Conservation (phyloP, 202 grass and related monocot species). For the Brachypodium distachyon region DNA sequence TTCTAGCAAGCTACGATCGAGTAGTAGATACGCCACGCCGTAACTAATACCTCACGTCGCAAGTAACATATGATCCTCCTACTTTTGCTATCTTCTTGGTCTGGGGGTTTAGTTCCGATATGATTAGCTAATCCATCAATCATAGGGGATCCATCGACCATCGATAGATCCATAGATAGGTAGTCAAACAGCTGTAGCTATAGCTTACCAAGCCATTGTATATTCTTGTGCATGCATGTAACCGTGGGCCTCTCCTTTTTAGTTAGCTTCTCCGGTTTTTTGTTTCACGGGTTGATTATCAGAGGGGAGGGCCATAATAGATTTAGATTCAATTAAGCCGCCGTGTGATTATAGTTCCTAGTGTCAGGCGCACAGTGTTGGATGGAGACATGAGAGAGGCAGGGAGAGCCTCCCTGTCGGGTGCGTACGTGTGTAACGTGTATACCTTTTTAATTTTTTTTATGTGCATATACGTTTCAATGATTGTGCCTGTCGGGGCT, state of each 20-base stretch:
- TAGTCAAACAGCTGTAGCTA: constrained; percentile 28
- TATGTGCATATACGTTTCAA: constrained; percentile 27
- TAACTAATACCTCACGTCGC: constrained; percentile 24
- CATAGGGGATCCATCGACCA: constrained; percentile 22
- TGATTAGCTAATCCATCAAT: constrained; percentile 24
- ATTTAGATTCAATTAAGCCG: not conserved
- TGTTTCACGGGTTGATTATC: not conserved
- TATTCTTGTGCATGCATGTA: constrained; percentile 34
- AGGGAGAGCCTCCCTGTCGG: not conserved
- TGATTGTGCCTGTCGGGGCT: constrained; percentile 37
- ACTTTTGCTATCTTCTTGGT: constrained; percentile 27
- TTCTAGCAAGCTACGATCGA: not conserved
- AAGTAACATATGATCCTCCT: constrained; percentile 17
- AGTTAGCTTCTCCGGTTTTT: constrained; percentile 8
- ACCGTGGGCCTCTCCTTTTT: not conserved
- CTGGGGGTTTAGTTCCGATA: not conserved
- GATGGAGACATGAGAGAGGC: constrained; percentile 14
- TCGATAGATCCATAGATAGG: constrained; percentile 21
- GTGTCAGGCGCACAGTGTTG: constrained; percentile 7
- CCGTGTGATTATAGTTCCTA: not conserved
- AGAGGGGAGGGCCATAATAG: not conserved
- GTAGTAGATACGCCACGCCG: not conserved
- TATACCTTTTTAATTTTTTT: constrained; percentile 10
- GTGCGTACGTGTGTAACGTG: constrained; percentile 36
- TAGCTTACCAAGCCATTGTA: not conserved